phyloP scores from a whole-genome alignment of 2,329 filamentous ascomycete species.

The Apiospora koreana region DNA sequence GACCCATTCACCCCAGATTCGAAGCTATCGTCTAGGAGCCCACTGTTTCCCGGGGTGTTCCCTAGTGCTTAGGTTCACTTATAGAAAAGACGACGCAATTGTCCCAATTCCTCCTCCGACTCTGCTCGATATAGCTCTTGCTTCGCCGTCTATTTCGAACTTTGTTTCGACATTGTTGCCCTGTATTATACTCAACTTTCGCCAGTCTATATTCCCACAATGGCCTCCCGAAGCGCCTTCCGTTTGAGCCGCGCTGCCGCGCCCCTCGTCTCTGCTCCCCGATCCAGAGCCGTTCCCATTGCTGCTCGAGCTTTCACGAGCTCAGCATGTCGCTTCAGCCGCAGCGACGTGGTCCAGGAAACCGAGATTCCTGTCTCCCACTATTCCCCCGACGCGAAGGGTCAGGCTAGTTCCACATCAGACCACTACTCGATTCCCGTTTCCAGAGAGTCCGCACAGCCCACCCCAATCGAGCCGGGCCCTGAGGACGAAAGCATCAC shows the following conservation, averaged over 20 bases:
- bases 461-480: conserved; percentile 41
- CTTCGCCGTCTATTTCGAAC: background rate
- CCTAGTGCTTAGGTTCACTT: background rate
- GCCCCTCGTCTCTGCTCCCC: conserved; percentile 26
- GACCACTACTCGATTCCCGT: conserved; percentile 60
- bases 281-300: conserved; percentile 28
- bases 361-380: conserved; percentile 59
- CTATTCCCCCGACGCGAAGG: conserved; percentile 50
- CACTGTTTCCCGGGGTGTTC: background rate
- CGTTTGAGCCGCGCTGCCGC: conserved; percentile 32
- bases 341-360: conserved; percentile 55
- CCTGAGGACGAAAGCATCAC: conserved; percentile 49
- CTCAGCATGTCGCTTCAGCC: conserved; percentile 39
- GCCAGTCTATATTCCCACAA: conserved; percentile 13
- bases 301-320: conserved; percentile 39
- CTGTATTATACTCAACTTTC: background rate
- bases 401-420: conserved; percentile 36
- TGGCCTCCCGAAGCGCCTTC: conserved; percentile 34
- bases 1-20: conserved; percentile 7
- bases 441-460: conserved; percentile 43
- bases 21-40: background rate
- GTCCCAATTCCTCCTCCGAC: background rate
- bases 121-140: background rate
- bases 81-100: background rate
- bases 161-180: background rate